Conservation (phyloP, 2,329 filamentous ascomycete genomes). For the Orbilia oligospora region DNA sequence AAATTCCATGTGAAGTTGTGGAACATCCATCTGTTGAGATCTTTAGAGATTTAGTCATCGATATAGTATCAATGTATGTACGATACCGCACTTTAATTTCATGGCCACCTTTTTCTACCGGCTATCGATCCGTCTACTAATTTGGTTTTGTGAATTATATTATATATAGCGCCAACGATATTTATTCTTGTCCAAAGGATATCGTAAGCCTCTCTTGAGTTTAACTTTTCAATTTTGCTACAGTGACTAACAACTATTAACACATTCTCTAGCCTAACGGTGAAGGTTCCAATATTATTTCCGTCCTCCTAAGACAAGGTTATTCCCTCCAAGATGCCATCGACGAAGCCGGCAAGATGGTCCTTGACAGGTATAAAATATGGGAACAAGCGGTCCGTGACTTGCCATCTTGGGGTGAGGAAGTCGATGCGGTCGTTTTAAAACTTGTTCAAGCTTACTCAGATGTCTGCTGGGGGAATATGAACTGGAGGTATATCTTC, state of each 20-base stretch:
- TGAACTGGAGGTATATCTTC: conserved; percentile 64
- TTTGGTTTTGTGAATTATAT: too few species aligned
- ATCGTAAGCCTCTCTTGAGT: not conserved
- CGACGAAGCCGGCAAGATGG: conserved; percentile 62
- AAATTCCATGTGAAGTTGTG: not conserved
- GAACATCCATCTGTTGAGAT: not conserved
- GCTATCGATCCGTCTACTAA: not conserved
- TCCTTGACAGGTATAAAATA: conserved; percentile 62
- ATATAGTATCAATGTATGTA: conserved; percentile 9
- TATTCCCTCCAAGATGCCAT: conserved; percentile 62
- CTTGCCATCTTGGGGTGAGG: conserved; percentile 63
- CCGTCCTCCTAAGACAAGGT: not conserved
- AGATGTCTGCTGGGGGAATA: conserved; percentile 63
- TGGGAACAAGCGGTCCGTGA: conserved; percentile 63
- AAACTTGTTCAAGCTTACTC: conserved; percentile 62
- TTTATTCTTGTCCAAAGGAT: not conserved
- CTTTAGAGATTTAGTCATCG: not conserved
- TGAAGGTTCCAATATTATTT: not conserved
- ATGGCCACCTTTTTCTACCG: not conserved
- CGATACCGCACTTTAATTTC: too few species aligned
- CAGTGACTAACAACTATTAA: too few species aligned
- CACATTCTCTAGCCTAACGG: not conserved
- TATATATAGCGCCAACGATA: too few species aligned
- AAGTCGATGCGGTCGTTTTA: conserved; percentile 62
- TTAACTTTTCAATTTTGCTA: too few species aligned